Evolutionary conservation across 2,329 filamentous ascomycete genomes (phyloP).

Genomic region (Scytalidium lignicola): DNA sequence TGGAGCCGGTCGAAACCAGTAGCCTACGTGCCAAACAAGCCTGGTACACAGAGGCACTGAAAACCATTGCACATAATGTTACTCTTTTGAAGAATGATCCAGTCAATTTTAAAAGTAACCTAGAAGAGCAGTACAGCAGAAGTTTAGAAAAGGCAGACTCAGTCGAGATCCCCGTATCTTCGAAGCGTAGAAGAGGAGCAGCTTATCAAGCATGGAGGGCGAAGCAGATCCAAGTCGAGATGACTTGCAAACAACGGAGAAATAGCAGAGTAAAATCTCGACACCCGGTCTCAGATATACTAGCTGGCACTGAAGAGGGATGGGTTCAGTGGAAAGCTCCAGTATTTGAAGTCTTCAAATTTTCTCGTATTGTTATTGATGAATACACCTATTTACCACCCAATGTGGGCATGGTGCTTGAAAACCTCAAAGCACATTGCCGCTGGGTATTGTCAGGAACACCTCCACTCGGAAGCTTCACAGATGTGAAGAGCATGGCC

Average conservation of each 20-base stretch:
- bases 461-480: slow-evolving; percentile 51
- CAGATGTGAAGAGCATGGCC: slow-evolving; percentile 54
- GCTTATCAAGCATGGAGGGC: slow-evolving; percentile 17
- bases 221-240: slow-evolving; percentile 11
- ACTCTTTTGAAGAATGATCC: slow-evolving; percentile 7
- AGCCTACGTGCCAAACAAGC: slow-evolving; percentile 35
- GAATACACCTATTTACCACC: slow-evolving; percentile 54
- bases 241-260: slow-evolving; percentile 8
- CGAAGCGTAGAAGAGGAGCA: slow-evolving; percentile 24
- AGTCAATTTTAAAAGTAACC: slow-evolving; percentile 18
- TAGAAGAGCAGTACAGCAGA: slow-evolving; percentile 17
- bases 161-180: slow-evolving; percentile 11
- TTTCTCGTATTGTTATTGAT: slow-evolving; percentile 56
- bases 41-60: slow-evolving; percentile 45
- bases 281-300: background rate
- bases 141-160: slow-evolving; percentile 28
- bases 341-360: slow-evolving; percentile 55
- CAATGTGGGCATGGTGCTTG: background rate
- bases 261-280: background rate
- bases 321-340: slow-evolving; percentile 17
- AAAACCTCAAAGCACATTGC: background rate
- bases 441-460: slow-evolving; percentile 60
- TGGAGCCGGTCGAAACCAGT: slow-evolving; percentile 31
- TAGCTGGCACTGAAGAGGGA: background rate
- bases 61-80: slow-evolving; percentile 35